Evolutionary conservation across 345 rosid genomes (phyloP), one percentile per base, ranked within the genome.

Genomic region (Euphorbia lathyris): DNA sequence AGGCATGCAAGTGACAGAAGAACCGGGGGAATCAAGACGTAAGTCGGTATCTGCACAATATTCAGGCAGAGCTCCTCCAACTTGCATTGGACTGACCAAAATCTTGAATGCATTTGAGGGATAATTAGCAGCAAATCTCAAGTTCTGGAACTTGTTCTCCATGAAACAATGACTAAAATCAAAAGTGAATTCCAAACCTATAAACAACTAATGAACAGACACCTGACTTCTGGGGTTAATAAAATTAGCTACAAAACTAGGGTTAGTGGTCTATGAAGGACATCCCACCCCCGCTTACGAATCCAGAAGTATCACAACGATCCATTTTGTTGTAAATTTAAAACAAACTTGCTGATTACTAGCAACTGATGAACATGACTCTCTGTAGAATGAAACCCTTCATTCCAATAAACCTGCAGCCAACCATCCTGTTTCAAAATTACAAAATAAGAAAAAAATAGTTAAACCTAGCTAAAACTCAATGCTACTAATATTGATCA

Each of bases 241-340:
- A 80, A 80, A 78, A 72, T 45, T 65, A 81, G 73, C 79, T 85
- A 85, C 90, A 84, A 88, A 88, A 80, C 80, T 80, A 79, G 40
- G 12, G 12, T 13, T 45, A 45, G 70, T 78, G 52, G 23, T 77
- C 84, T 68, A 69, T 67, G 52, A 70, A 80, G 71, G 83, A 76
- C 70, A 76, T 77, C 68, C 88, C 78, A 71, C 95, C 99, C 38
- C 99, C 99, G 75, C 99, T 94, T 58, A 94, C 99, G 66, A 94
- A 94, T 71, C 99, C 99, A 61, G 97, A 94, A 8, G 97, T 92
- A 70, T 94, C 99, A 19, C 88, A 70, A 38, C 86, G 84, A 76
- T 83, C 86, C 86, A 83, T 83, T 66, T 66, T 51, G 72, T 77
- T 59, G 52, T 52, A 12, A 71, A 72, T 72, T 70, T 82, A 72